Conservation (phyloP, 2,329 filamentous ascomycete genomes). For the Fusarium sterilihyphosum region DNA sequence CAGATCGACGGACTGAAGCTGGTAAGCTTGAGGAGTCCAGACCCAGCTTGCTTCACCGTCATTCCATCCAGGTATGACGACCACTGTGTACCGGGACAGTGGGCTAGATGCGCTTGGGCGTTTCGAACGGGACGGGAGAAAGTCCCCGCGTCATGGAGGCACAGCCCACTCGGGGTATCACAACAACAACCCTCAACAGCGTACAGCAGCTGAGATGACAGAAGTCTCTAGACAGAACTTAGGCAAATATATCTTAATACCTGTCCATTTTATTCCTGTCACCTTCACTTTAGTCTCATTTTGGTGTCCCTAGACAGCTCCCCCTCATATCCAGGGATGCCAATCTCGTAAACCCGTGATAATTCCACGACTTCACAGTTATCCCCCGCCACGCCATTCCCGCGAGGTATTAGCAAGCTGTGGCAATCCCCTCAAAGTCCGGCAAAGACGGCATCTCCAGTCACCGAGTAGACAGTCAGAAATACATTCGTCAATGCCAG, state of each 20-base stretch:
- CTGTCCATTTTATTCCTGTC: fast-evolving
- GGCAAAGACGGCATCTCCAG: conserved; percentile 12
- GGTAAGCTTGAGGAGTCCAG: neutral
- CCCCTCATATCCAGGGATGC: neutral
- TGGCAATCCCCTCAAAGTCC: neutral
- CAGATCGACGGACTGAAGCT: neutral
- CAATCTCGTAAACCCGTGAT: neutral
- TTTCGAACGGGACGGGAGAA: neutral
- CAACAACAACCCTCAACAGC: neutral
- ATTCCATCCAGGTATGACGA: neutral
- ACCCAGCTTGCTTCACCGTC: neutral
- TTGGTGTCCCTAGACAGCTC: neutral
- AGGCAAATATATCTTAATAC: fast-evolving
- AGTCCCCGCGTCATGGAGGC: neutral
- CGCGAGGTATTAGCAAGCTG: neutral
- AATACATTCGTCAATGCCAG: neutral
- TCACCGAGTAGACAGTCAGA: neutral
- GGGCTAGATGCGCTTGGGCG: neutral
- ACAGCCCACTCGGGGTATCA: neutral
- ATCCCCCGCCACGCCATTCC: neutral
- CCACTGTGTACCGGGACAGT: neutral
- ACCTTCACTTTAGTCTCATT: neutral
- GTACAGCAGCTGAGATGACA: neutral
- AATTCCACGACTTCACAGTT: neutral
- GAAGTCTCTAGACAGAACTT: neutral